Base-by-base conservation (phyloP, 768 basidiomycete genomes). In the Cystobasidium ongulense region DNA sequence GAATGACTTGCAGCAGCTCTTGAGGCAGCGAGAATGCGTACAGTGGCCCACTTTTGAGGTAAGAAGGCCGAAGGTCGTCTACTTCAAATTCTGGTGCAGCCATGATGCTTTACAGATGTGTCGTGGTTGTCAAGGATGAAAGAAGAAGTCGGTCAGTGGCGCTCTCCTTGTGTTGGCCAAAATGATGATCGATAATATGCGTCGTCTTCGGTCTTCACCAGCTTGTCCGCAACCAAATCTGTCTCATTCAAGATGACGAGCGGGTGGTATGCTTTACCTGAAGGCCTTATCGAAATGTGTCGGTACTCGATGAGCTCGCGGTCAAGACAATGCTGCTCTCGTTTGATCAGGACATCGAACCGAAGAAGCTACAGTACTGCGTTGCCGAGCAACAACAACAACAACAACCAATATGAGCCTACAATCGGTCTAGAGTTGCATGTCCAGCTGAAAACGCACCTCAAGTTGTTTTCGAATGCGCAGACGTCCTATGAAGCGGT, bases 391-490 rank as follows among this genome's bases (percentile, higher is more conserved):
- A 7, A 13, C 63, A 25, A 31, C 15, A n/a, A 15, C 15, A 50
- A 50, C 46, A 29, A 21, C 31, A 25, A 33, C 25, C 92, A 88
- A 25, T 98, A 91, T 91, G 85, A 89, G 76, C 88, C 96, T 23
- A 84, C 95, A 46, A 87, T 98, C 36, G 96, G 96, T 18, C 88
- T 99, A 59, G 96, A 99, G 79, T 90, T 95, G 4, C 96, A 98
- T 79, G 91, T 92, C 0, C 95, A 98, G 80, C 86, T 99, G 79
- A 90, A 89, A 81, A 88, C 92, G 1, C 86, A 88, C 72, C 82
- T 84, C 72, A 99, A 99, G 81, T 85, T 99, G 29, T 97, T 99
- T 81, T 97, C 93, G 41, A 78, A 87, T 35, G 78, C 85, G 1
- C 78, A 74, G 65, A 84, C 84, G 0, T 81, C 83, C 21, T 84